These are phyloP conservation scores for Brettanomyces bruxellensis DNA, from an alignment of 805 yeast genomes.

Conservation along the genomic window DNA sequence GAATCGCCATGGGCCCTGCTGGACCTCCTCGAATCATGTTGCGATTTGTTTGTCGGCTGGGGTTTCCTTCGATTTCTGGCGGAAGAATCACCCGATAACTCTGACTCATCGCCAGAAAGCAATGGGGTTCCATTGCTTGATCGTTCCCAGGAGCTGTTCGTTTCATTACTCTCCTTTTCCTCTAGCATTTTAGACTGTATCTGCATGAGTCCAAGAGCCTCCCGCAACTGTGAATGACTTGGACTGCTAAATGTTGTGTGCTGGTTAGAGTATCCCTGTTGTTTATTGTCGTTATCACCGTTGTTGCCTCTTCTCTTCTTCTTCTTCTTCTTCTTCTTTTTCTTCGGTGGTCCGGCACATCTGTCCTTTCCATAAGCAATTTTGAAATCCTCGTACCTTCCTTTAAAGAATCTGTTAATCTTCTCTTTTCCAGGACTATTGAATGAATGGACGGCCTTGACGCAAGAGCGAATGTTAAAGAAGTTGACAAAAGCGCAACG, in stretches of 20 bases:
- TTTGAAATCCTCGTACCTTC: slow-evolving; percentile 44
- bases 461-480: slow-evolving; percentile 52
- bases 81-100: too few species aligned
- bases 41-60: neutral
- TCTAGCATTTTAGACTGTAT: slow-evolving; percentile 7
- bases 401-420: slow-evolving; percentile 31
- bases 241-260: neutral
- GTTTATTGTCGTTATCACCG: neutral
- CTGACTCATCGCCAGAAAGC: neutral
- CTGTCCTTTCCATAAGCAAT: slow-evolving; percentile 65
- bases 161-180: slow-evolving; percentile 2
- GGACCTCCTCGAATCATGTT: neutral
- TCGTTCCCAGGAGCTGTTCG: too few species aligned
- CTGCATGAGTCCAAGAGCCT: slow-evolving; percentile 9
- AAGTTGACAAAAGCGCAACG: slow-evolving; percentile 73
- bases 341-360: slow-evolving; percentile 67
- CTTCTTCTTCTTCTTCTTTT: slow-evolving; percentile 30
- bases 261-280: neutral
- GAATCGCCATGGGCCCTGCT: too few species aligned
- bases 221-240: slow-evolving; percentile 1
- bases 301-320: slow-evolving; percentile 22
- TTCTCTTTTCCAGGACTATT: slow-evolving; percentile 26
- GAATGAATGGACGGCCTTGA: slow-evolving; percentile 52
- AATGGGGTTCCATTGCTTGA: neutral
- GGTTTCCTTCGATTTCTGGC: neutral